Percentiles rank a stretch among this genome's conserved stretches.
These are phyloP conservation scores for Wallacemonas collosoma DNA, from an alignment of 208 protist genomes.

Conservation along the genomic window DNA sequence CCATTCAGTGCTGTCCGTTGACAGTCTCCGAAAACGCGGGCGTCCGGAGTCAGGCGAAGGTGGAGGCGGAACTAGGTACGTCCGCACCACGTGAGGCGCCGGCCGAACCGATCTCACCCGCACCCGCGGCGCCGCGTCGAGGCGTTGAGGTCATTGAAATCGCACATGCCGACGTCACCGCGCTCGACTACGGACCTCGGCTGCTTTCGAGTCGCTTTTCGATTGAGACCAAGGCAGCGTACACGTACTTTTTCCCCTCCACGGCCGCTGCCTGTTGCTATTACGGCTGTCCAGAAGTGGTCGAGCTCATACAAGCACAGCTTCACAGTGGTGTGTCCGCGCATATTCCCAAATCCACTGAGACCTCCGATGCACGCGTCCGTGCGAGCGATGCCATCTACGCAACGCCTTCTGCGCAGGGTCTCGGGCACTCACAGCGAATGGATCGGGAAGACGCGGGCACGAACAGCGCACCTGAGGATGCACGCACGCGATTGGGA, in stretches of 20 bases:
- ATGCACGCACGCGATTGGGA: too few relatives aligned
- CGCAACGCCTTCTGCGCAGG: too few relatives aligned
- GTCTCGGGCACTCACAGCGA: too few relatives aligned
- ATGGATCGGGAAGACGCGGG: too few relatives aligned
- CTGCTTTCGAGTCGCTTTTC: slow-evolving; percentile 66
- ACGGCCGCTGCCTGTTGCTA: slow-evolving; percentile 42
- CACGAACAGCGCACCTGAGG: too few relatives aligned
- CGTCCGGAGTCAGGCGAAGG: too few relatives aligned
- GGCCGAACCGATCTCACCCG: too few relatives aligned
- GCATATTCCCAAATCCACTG: slow-evolving; percentile 23
- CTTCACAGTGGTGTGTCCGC: slow-evolving; percentile 32
- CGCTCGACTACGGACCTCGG: slow-evolving; percentile 65
- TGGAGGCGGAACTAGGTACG: too few relatives aligned
- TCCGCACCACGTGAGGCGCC: too few relatives aligned
- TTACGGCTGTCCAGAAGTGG: slow-evolving; percentile 55
- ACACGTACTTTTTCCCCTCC: slow-evolving; percentile 62
- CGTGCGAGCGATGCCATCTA: too few relatives aligned
- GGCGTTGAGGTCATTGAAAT: slow-evolving; percentile 77
- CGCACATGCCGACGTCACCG: slow-evolving; percentile 60
- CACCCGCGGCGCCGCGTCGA: not conserved
- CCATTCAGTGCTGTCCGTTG: too few relatives aligned
- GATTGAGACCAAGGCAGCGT: slow-evolving; percentile 56
- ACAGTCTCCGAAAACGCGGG: too few relatives aligned
- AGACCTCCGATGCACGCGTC: not conserved
- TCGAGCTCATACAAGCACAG: slow-evolving; percentile 46